A percentile compares a stretch with the other conserved stretches of the same genome.
phyloP scores from a whole-genome alignment of 495 filamentous ascomycete genomes.

The Rhizodiscina lignyota region DNA sequence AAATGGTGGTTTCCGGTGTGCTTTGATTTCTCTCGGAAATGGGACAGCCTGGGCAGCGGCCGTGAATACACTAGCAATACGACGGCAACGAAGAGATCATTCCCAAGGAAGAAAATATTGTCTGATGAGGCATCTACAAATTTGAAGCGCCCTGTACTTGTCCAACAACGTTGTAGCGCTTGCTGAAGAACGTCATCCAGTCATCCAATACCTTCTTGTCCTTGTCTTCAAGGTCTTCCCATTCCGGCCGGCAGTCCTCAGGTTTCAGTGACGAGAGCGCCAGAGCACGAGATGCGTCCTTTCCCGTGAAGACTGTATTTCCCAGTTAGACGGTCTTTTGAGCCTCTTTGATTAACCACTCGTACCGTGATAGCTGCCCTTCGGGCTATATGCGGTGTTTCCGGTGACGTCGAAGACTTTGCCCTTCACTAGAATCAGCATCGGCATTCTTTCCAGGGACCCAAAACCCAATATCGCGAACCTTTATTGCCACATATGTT shows the following conservation, averaged over 20 bases:
- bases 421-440: slow-evolving; percentile 32
- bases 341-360: slow-evolving; percentile 1
- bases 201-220: slow-evolving; percentile 72
- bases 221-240: slow-evolving; percentile 73
- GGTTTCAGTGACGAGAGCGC: slow-evolving; percentile 70
- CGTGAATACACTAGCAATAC: too few species aligned
- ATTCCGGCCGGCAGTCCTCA: slow-evolving; percentile 71
- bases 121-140: too few species aligned
- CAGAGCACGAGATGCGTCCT: slow-evolving; percentile 82
- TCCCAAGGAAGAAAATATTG: too few species aligned
- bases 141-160: slow-evolving; percentile 55
- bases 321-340: too few species aligned
- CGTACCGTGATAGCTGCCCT: slow-evolving; percentile 71
- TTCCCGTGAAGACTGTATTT: slow-evolving; percentile 72
- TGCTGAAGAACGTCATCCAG: slow-evolving; percentile 91
- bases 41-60: too few species aligned
- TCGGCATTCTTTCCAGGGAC: too few species aligned
- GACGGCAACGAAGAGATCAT: too few species aligned
- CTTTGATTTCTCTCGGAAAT: too few species aligned
- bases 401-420: slow-evolving; percentile 84
- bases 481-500: slow-evolving; percentile 86
- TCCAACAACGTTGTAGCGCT: slow-evolving; percentile 87
- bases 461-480: too few species aligned
- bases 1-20: too few species aligned
- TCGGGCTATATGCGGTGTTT: slow-evolving; percentile 71